phyloP scores from a whole-genome alignment of 192 early-diverging fungal genomes.

The Cetraspora pellucida region DNA sequence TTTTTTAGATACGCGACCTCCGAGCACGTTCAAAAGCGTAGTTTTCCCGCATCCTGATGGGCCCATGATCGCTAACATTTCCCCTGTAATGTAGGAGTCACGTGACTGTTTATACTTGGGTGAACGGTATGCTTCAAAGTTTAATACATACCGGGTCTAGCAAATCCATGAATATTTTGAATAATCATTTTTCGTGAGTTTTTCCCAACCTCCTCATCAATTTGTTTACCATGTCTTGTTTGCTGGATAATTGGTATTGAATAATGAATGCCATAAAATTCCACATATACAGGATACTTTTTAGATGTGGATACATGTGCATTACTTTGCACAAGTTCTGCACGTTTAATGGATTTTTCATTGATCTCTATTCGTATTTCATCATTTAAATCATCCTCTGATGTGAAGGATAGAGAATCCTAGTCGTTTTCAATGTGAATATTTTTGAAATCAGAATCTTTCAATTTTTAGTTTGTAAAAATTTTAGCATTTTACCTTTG shows the following conservation, averaged over 20 bases:
- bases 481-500: too few species aligned
- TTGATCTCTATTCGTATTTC: not conserved
- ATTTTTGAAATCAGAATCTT: too few species aligned
- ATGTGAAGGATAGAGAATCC: too few species aligned
- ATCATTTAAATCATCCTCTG: too few species aligned
- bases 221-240: not conserved
- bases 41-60: constrained; percentile 63
- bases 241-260: not conserved
- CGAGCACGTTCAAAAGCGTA: constrained; percentile 63
- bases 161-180: constrained; percentile 31
- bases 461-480: too few species aligned
- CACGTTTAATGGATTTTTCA: not conserved
- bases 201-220: not conserved
- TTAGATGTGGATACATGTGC: not conserved
- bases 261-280: constrained; percentile 19
- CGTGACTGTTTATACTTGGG: not conserved
- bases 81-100: not conserved
- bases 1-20: constrained; percentile 52
- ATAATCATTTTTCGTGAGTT: not conserved
- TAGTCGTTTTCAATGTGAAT: too few species aligned
- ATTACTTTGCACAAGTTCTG: constrained; percentile 9
- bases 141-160: constrained; percentile 18
- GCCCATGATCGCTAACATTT: constrained; percentile 66
- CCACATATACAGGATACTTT: constrained; percentile 14
- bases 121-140: too few species aligned